Evolutionary conservation across 345 rosid species (phyloP).

Genomic region (Linum trigynum): DNA sequence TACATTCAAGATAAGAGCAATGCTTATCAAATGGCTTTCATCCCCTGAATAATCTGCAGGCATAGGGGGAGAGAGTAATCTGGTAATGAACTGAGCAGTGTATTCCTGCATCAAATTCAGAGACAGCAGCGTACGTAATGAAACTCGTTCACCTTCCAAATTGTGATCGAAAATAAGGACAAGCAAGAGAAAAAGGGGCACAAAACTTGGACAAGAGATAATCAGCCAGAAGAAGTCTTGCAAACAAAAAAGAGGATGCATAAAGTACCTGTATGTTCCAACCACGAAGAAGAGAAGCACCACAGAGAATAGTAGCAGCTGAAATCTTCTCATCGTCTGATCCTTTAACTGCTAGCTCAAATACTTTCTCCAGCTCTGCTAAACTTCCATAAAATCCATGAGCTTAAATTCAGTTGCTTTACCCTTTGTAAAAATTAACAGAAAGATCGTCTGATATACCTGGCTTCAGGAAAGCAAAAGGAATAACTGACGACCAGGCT

Average conservation of each 20-base stretch:
- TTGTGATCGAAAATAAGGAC: not conserved
- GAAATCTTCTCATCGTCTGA: conserved; percentile 40
- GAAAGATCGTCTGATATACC: conserved; percentile 60
- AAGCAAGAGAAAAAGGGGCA: not conserved
- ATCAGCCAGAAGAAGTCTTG: conserved; percentile 1
- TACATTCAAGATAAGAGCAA: not conserved
- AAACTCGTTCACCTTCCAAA: not conserved
- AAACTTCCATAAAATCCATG: conserved; percentile 26
- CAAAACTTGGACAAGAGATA: not conserved
- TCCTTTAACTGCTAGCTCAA: conserved; percentile 49
- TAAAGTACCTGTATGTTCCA: conserved; percentile 63
- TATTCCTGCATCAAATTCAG: not conserved
- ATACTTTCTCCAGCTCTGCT: conserved; percentile 50
- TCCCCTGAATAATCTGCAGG: conserved; percentile 2
- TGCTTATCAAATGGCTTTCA: not conserved
- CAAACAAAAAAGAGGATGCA: conserved; percentile 4
- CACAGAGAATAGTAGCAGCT: conserved; percentile 59
- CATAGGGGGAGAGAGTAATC: not conserved
- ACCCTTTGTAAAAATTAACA: conserved; percentile 53
- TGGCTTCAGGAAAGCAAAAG: conserved; percentile 60
- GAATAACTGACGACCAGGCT: conserved; percentile 53
- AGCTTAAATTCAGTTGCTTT: conserved; percentile 47
- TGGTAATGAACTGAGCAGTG: not conserved
- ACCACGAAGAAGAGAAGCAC: conserved; percentile 52
- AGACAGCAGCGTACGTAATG: not conserved